Conservation (phyloP, 352 stramenopile genomes). For the Phytopythium montanum region DNA sequence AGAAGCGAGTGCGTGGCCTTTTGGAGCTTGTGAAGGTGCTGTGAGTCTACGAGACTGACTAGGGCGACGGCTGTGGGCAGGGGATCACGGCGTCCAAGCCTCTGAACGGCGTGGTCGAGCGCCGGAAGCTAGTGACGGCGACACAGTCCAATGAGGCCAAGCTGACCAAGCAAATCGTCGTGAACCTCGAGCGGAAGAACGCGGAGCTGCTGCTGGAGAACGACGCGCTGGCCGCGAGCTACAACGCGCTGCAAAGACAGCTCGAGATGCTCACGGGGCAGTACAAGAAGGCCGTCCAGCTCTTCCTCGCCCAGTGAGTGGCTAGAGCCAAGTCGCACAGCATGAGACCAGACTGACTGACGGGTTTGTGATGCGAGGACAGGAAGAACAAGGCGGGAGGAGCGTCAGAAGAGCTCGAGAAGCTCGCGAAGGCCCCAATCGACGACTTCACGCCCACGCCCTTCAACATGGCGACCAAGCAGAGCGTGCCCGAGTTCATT, state of each 20-base stretch:
- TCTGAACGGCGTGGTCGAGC: constrained; percentile 37
- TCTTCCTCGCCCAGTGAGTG: constrained; percentile 71
- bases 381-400: constrained; percentile 42
- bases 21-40: too few relatives aligned
- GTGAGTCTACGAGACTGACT: not conserved
- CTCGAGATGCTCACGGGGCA: constrained; percentile 61
- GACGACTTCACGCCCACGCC: constrained; percentile 62
- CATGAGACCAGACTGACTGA: not conserved
- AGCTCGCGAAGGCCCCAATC: constrained; percentile 49
- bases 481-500: constrained; percentile 51
- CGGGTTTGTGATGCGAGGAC: not conserved
- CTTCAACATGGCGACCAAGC: constrained; percentile 63
- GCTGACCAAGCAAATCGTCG: constrained; percentile 55
- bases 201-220: constrained; percentile 64
- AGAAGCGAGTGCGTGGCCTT: constrained; percentile 37
- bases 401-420: constrained; percentile 34
- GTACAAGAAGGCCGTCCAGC: constrained; percentile 68
- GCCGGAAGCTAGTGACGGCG: constrained; percentile 23
- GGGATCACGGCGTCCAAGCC: constrained; percentile 38
- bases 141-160: constrained; percentile 54
- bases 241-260: constrained; percentile 49
- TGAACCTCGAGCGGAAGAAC: constrained; percentile 61
- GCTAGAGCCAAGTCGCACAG: not conserved
- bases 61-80: constrained; percentile 12
- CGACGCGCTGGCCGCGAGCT: constrained; percentile 49